These are phyloP conservation scores for Sporothrix humicola DNA, from an alignment of 2,329 filamentous ascomycete genomes.

Conservation along the genomic window DNA sequence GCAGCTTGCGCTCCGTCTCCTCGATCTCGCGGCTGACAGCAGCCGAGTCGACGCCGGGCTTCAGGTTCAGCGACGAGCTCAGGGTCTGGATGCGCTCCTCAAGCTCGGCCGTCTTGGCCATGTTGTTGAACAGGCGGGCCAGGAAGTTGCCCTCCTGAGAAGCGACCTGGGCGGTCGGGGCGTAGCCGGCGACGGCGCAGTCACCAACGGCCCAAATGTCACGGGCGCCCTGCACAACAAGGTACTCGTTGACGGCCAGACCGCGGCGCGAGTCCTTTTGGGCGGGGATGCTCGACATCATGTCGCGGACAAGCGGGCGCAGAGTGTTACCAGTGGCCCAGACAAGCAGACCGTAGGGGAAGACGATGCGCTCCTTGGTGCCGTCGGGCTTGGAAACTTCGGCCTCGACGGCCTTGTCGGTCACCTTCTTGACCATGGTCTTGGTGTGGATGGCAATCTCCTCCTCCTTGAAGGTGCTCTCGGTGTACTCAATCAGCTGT, in stretches of 20 bases:
- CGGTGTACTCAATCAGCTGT: constrained; percentile 98
- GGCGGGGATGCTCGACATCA: constrained; percentile 89
- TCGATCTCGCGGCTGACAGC: constrained; percentile 78
- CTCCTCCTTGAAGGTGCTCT: constrained; percentile 98
- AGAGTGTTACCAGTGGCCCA: constrained; percentile 98
- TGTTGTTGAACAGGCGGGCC: constrained; percentile 95
- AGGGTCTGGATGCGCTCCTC: constrained; percentile 77
- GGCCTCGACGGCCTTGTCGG: constrained; percentile 89
- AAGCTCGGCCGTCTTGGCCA: constrained; percentile 89
- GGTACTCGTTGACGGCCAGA: constrained; percentile 96
- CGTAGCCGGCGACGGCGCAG: constrained; percentile 96
- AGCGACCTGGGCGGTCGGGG: constrained; percentile 95
- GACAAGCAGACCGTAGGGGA: constrained; percentile 94
- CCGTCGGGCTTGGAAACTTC: constrained; percentile 82
- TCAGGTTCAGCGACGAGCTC: constrained; percentile 64
- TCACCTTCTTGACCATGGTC: constrained; percentile 98
- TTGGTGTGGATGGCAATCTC: constrained; percentile 97
- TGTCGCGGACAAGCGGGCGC: constrained; percentile 85
- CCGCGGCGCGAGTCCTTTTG: constrained; percentile 95
- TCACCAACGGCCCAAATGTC: constrained; percentile 99
- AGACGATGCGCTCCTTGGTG: constrained; percentile 77
- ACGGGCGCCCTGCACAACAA: constrained; percentile 94
- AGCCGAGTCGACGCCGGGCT: constrained; percentile 69
- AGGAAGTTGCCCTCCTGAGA: constrained; percentile 95
- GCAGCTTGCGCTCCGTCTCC: constrained; percentile 81